Conservation (phyloP, 306 rosid species). For the Medicago lupulina region DNA sequence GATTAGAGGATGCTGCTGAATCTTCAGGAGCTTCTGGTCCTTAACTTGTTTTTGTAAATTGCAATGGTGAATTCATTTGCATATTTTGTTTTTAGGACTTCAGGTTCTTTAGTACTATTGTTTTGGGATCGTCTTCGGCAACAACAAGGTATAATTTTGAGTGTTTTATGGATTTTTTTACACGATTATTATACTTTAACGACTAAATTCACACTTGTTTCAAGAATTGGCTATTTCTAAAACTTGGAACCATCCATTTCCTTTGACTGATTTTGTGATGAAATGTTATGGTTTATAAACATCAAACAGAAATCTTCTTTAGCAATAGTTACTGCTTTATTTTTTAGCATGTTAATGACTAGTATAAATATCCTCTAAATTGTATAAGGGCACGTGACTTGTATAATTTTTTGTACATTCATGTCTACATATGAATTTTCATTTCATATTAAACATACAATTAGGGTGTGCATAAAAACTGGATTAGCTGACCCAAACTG, state of each 20-base stretch:
- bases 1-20: conserved; percentile 78
- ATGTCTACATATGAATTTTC: too few relatives aligned
- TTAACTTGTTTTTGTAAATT: conserved; percentile 52
- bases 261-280: not conserved
- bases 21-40: conserved; percentile 80
- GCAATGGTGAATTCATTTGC: conserved; percentile 48
- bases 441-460: too few relatives aligned
- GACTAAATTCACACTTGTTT: conserved; percentile 28
- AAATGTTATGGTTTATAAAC: not conserved
- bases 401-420: too few relatives aligned
- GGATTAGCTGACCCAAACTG: too few relatives aligned
- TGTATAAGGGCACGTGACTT: too few relatives aligned
- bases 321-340: not conserved
- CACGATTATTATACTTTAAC: conserved; percentile 28
- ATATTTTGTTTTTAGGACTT: conserved; percentile 41
- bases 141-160: conserved; percentile 41
- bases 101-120: conserved; percentile 29
- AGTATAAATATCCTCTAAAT: too few relatives aligned
- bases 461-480: too few relatives aligned
- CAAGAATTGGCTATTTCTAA: conserved; percentile 27
- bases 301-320: not conserved
- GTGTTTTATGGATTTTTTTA: conserved; percentile 31
- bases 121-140: conserved; percentile 39
- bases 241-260: conserved; percentile 2
- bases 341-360: too few relatives aligned